A percentile compares a stretch with the other conserved stretches of the same genome.
Evolutionary conservation across 768 basidiomycete genomes (phyloP).

Genomic region (Kwoniella mangroviensis): DNA sequence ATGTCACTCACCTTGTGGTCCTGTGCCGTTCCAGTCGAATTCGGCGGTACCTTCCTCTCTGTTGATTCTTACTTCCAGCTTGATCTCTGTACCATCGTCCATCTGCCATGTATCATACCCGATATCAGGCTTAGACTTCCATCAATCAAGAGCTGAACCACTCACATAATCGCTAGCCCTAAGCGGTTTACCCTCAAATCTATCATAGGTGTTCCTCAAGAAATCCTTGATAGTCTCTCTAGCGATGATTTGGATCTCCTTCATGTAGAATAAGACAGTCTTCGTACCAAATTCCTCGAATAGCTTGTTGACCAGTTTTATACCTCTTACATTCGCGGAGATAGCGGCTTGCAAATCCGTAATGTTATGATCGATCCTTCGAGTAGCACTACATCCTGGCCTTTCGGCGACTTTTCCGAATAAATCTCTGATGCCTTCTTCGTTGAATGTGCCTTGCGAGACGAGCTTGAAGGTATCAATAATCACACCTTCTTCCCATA

Average conservation of each 20-base stretch:
- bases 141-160: conserved; percentile 1
- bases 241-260: conserved; percentile 47
- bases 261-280: conserved; percentile 45
- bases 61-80: conserved; percentile 77
- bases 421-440: conserved; percentile 72
- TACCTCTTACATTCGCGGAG: conserved; percentile 47
- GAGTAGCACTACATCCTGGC: conserved; percentile 45
- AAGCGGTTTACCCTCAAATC: conserved; percentile 52
- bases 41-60: conserved; percentile 74
- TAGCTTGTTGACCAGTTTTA: conserved; percentile 70
- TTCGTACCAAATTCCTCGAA: conserved; percentile 62
- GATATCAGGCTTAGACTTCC: conserved; percentile 1
- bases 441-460: conserved; percentile 76
- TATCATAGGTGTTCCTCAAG: conserved; percentile 38
- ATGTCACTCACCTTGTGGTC: conserved; percentile 17
- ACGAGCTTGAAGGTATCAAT: conserved; percentile 94
- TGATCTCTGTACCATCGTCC: conserved; percentile 57
- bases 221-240: conserved; percentile 45
- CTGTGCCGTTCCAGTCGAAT: conserved; percentile 71
- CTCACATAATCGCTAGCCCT: conserved; percentile 71
- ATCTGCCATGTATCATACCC: conserved; percentile 35
- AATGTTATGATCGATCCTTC: conserved; percentile 50
- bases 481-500: conserved; percentile 95
- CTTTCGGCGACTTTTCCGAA: conserved; percentile 67
- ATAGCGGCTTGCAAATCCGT: conserved; percentile 50